Percentiles rank a stretch among this genome's conserved stretches.
Conservation (phyloP, 2,329 filamentous ascomycete genomes). For the Ophiostoma ulmi region DNA sequence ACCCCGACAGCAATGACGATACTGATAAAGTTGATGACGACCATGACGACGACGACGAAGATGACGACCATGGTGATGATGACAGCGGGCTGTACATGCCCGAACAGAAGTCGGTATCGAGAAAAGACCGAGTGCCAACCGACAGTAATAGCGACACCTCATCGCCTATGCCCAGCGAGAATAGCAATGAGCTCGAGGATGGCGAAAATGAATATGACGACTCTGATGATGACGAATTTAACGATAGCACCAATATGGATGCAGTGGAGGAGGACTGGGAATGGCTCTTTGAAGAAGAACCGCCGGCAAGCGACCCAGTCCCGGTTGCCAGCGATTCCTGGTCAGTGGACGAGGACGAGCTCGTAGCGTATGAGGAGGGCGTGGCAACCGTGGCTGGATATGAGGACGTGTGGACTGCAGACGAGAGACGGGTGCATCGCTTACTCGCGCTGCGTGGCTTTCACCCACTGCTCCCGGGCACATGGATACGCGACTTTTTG, state of each 20-base stretch:
- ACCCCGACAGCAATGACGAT: not conserved
- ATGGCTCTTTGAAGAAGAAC: slow-evolving; percentile 23
- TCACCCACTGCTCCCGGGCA: slow-evolving; percentile 35
- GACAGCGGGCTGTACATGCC: slow-evolving; percentile 19
- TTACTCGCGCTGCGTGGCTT: slow-evolving; percentile 35
- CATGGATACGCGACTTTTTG: slow-evolving; percentile 34
- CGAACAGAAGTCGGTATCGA: not conserved
- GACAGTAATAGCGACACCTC: not conserved
- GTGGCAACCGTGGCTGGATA: slow-evolving; percentile 25
- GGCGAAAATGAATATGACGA: slow-evolving; percentile 20
- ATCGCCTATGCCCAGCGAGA: not conserved
- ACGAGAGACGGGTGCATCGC: slow-evolving; percentile 34
- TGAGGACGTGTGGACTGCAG: slow-evolving; percentile 31
- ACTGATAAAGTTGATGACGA: slow-evolving; percentile 4
- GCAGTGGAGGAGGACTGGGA: slow-evolving; percentile 22
- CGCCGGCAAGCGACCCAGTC: not conserved
- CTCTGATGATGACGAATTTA: slow-evolving; percentile 16
- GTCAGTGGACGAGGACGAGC: slow-evolving; percentile 27
- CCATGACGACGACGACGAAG: slow-evolving; percentile 13
- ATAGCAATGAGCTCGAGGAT: not conserved
- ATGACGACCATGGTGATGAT: slow-evolving; percentile 15
- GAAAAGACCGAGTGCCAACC: not conserved
- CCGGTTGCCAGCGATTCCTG: slow-evolving; percentile 24
- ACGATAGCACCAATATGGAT: slow-evolving; percentile 27
- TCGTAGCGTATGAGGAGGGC: slow-evolving; percentile 26